A percentile compares a stretch with the other conserved stretches of the same genome.
phyloP scores from a whole-genome alignment of 805 yeast species.

The Candida verbasci region DNA sequence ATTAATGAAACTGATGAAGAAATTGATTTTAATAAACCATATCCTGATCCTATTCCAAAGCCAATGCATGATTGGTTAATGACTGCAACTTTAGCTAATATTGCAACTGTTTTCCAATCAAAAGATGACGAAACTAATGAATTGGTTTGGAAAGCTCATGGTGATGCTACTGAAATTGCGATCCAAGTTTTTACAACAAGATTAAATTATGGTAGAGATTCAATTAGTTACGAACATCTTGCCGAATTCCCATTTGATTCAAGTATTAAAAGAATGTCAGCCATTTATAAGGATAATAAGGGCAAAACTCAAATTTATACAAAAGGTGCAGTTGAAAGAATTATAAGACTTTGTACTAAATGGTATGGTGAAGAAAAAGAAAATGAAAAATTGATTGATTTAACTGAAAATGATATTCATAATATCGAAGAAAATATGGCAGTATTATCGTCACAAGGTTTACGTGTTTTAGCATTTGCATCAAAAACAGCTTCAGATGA shows the following conservation, averaged over 20 bases:
- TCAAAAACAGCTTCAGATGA: conserved; percentile 25
- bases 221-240: conserved; percentile 40
- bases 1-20: conserved; percentile 31
- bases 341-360: conserved; percentile 49
- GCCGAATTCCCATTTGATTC: conserved; percentile 76
- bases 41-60: conserved; percentile 16
- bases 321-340: conserved; percentile 76
- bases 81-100: conserved; percentile 36
- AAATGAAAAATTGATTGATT: conserved; percentile 13
- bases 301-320: conserved; percentile 36
- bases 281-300: conserved; percentile 38
- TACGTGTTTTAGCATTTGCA: conserved; percentile 73
- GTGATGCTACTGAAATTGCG: conserved; percentile 89
- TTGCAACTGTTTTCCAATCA: conserved; percentile 34
- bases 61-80: conserved; percentile 21
- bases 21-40: conserved; percentile 32
- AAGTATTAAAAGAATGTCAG: conserved; percentile 67
- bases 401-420: conserved; percentile 38
- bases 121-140: conserved; percentile 26
- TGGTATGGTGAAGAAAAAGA: conserved; percentile 44
- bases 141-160: conserved; percentile 41
- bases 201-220: conserved; percentile 46
- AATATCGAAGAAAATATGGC: conserved; percentile 54
- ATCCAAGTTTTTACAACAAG: conserved; percentile 73
- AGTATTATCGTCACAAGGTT: conserved; percentile 57